phyloP scores from a whole-genome alignment of 345 rosid genomes.

The Moringa oleifera region DNA sequence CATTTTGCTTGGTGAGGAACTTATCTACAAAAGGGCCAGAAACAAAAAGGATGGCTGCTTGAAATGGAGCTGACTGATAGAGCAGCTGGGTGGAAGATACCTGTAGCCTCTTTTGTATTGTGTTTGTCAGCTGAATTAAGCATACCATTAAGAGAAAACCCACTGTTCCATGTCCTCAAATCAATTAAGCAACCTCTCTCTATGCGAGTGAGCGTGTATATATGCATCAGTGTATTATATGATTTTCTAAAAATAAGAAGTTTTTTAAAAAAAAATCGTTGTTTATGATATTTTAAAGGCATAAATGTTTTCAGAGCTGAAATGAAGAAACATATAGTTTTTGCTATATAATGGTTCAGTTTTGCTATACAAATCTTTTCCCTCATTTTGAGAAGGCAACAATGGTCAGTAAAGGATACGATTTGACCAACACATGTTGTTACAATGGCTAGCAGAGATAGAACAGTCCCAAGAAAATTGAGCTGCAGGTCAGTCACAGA shows the following conservation, averaged over 20 bases:
- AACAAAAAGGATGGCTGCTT: conserved; percentile 93
- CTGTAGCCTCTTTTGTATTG: conserved; percentile 87
- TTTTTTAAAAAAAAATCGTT: too few relatives aligned
- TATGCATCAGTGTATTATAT: too few relatives aligned
- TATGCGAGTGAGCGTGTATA: too few relatives aligned
- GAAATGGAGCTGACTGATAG: conserved; percentile 97
- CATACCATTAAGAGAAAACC: background rate
- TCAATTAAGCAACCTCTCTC: too few relatives aligned
- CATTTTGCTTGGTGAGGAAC: conserved; percentile 74
- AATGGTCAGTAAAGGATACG: conserved; percentile 43
- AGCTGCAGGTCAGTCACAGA: conserved; percentile 97
- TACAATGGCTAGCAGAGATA: conserved; percentile 76
- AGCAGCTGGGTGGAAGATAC: conserved; percentile 95
- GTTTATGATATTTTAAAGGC: too few relatives aligned
- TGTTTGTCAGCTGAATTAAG: conserved; percentile 71
- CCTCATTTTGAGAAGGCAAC: too few relatives aligned
- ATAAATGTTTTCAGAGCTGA: too few relatives aligned
- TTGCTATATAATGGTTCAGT: too few relatives aligned
- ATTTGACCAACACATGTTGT: conserved; percentile 98
- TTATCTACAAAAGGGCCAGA: conserved; percentile 94
- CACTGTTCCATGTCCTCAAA: too few relatives aligned
- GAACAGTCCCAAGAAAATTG: conserved; percentile 67
- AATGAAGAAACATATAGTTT: too few relatives aligned
- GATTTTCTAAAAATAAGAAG: too few relatives aligned
- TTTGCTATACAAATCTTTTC: too few relatives aligned